A percentile compares a stretch with the other conserved stretches of the same genome.
phyloP scores from a whole-genome alignment of 164 flowering plant genomes.

The Vitis riparia region DNA sequence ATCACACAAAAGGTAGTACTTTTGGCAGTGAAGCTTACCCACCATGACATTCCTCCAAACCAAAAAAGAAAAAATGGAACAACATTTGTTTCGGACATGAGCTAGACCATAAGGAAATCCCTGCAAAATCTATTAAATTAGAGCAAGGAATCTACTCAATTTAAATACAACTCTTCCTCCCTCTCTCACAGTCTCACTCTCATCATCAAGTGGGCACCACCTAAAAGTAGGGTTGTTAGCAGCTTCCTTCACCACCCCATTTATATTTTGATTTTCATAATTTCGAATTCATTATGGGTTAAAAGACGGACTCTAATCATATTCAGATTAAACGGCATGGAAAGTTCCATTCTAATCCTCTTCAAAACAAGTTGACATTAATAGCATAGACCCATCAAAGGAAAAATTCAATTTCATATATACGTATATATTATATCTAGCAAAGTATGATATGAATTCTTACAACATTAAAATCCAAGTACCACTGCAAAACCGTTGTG shows the following conservation, averaged over 20 bases:
- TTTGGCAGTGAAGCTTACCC: constrained; percentile 12
- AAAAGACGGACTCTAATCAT: too few relatives aligned
- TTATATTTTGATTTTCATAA: not conserved
- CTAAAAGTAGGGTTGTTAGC: not conserved
- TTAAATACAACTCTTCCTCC: not conserved
- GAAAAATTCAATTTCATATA: too few relatives aligned
- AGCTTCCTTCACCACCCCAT: not conserved
- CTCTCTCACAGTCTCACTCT: not conserved
- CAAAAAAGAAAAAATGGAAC: not conserved
- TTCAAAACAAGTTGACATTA: too few relatives aligned
- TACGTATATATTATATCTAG: too few relatives aligned
- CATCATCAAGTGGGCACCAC: not conserved
- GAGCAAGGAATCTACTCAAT: not conserved
- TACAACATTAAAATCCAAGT: too few relatives aligned
- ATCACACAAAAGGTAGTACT: constrained; percentile 1
- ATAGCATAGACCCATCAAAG: too few relatives aligned
- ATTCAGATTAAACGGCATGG: too few relatives aligned
- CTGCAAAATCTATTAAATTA: not conserved
- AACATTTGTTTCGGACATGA: not conserved
- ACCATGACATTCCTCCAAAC: constrained; percentile 3
- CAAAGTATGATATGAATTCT: too few relatives aligned
- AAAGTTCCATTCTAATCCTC: too few relatives aligned
- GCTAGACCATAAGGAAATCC: not conserved
- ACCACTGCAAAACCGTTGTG: too few relatives aligned
- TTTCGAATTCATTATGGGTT: not conserved